Base-by-base conservation (phyloP, 805 yeast genomes). In the Schwanniomyces pseudopolymorphus region DNA sequence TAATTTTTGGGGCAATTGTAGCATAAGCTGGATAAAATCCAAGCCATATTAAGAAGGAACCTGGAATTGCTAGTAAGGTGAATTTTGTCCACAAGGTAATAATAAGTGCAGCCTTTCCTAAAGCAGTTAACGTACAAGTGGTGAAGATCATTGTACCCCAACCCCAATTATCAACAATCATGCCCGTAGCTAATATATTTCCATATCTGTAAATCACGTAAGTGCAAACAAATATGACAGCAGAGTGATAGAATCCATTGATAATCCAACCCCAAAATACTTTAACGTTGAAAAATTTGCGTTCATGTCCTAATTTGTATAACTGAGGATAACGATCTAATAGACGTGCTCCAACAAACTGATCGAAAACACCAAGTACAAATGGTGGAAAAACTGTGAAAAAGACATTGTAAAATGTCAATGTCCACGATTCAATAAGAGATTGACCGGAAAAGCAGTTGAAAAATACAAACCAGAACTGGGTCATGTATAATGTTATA, bases 191-290 rank as follows among this genome's bases (percentile, higher is more conserved):
- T 40, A 88, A 71, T 24, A 80, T 80, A 57, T 83, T 77, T 19
- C 95, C 90, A 56, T 78, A 78, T 45, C 76, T 71, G 66, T 85
- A 89, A 40, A 90, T 84, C 51, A 81, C 77, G 42, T 78, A 75
- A 11, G 89, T 75, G 27, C 92, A 85, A 38, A 90, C 70, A 63
- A 84, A 95, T 17, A 90, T 84, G 19, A 94, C 73, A 2, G 89
- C 88, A 10, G 97, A 89, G 63, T 94, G 99, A 67, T 81, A 94
- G 61, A 94, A 92, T 0, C 99, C 99, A 65, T 94, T 95, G 42
- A 83, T 70, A 39, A 94, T 88, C 99, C 99, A 94, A 16, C 96
- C 88, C 98, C 98, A 92, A 65, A 94, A 94, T 33, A 90, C 90
- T 4, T 82, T 75, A 10, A 90, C 96, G 55, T 92, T 92, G 71